These are phyloP conservation scores for Solanum bukasovii DNA, from an alignment of 257 asterid genomes.

Conservation along the genomic window DNA sequence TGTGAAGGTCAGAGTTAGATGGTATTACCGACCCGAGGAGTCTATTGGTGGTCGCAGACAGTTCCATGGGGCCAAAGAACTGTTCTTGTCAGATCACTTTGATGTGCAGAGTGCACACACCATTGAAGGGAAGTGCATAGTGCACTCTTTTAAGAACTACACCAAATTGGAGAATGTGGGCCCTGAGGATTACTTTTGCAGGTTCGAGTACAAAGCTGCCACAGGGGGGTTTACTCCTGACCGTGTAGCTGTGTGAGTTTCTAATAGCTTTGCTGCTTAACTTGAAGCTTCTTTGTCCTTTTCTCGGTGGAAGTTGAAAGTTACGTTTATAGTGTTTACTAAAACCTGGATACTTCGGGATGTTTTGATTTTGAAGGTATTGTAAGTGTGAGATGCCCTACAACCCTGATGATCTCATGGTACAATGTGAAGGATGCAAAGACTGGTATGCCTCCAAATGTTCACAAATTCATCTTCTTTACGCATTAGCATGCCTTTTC, in stretches of 20 bases:
- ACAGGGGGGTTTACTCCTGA: conserved; percentile 89
- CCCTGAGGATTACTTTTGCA: conserved; percentile 66
- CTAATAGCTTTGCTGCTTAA: not conserved
- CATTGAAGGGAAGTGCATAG: conserved; percentile 80
- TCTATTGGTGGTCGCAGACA: conserved; percentile 80
- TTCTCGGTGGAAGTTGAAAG: not conserved
- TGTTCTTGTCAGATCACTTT: conserved; percentile 69
- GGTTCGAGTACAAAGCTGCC: conserved; percentile 84
- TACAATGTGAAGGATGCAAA: conserved; percentile 77
- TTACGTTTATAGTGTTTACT: not conserved
- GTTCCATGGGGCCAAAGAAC: conserved; percentile 86
- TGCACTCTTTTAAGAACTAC: conserved; percentile 76
- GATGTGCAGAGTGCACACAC: conserved; percentile 88
- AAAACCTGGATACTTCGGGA: not conserved
- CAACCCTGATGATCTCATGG: conserved; percentile 85
- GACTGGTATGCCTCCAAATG: conserved; percentile 23
- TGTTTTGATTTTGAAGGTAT: conserved; percentile 33
- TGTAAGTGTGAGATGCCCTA: conserved; percentile 90
- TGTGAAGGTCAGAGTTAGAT: conserved; percentile 58
- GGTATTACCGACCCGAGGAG: conserved; percentile 84
- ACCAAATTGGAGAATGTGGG: conserved; percentile 81
- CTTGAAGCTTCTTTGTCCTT: not conserved
- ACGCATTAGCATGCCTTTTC: not conserved
- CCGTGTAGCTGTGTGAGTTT: conserved; percentile 86
- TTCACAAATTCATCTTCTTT: not conserved